A percentile compares a stretch with the other conserved stretches of the same genome.
Conservation (phyloP, 2,329 filamentous ascomycete genomes). For the Curvularia sp. region DNA sequence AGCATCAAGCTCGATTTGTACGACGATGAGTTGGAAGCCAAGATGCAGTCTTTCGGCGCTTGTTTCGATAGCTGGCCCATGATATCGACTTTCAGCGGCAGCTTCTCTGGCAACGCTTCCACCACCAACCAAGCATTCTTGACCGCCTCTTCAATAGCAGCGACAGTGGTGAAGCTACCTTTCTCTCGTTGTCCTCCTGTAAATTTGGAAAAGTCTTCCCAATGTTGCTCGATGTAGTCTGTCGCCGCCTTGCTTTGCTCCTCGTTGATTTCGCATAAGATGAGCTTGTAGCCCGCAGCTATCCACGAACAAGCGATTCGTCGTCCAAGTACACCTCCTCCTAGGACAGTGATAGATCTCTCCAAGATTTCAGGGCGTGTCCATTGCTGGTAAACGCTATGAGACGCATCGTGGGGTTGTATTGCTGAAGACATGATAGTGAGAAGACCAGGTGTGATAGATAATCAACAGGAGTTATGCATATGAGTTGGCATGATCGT, state of each 20-base stretch:
- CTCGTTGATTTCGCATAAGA: conserved; percentile 19
- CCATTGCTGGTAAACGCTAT: conserved; percentile 5
- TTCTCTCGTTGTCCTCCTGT: conserved; percentile 2
- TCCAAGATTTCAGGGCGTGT: conserved; percentile 12
- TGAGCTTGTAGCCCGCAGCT: conserved; percentile 17
- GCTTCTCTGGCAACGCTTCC: conserved; percentile 61
- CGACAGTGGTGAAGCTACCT: conserved; percentile 26
- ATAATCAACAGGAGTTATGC: background rate
- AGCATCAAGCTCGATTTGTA: conserved; percentile 62
- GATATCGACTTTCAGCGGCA: conserved; percentile 58
- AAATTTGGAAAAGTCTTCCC: conserved; percentile 7
- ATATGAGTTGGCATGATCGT: background rate
- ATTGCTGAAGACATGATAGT: background rate
- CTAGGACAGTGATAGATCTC: conserved; percentile 18
- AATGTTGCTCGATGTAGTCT: conserved; percentile 18
- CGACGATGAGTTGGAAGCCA: conserved; percentile 62
- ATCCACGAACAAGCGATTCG: conserved; percentile 23
- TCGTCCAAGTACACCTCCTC: conserved; percentile 22
- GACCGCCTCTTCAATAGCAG: conserved; percentile 53
- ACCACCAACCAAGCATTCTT: conserved; percentile 61
- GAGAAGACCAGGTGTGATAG: background rate
- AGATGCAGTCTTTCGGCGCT: conserved; percentile 56
- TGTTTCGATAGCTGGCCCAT: conserved; percentile 57
- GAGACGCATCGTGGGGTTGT: background rate
- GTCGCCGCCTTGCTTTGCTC: conserved; percentile 18